phyloP scores from a whole-genome alignment of 2,329 filamentous ascomycete genomes.

The Plenodomus biglobosus region DNA sequence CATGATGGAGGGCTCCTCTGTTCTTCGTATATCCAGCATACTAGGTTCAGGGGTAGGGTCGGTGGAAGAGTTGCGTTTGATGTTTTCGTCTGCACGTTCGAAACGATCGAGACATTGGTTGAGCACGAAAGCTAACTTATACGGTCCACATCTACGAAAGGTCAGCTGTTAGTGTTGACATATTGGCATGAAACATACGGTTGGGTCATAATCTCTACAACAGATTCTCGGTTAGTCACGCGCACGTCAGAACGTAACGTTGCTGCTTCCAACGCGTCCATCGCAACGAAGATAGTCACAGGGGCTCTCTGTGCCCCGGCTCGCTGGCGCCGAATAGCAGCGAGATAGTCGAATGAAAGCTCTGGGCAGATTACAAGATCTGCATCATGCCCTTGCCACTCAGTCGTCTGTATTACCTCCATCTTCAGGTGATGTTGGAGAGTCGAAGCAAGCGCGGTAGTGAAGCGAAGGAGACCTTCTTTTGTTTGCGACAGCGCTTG shows the following conservation, averaged over 20 bases:
- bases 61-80: neutral
- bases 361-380: conserved; percentile 41
- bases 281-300: conserved; percentile 35
- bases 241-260: conserved; percentile 38
- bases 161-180: neutral
- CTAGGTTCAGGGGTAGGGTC: neutral
- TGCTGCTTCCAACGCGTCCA: conserved; percentile 38
- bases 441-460: conserved; percentile 20
- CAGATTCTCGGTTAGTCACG: conserved; percentile 28
- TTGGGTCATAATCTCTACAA: conserved; percentile 40
- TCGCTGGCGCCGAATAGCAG: conserved; percentile 20
- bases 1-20: neutral
- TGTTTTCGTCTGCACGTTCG: conserved; percentile 24
- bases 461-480: conserved; percentile 25
- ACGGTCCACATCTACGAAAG: conserved; percentile 31
- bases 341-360: conserved; percentile 36
- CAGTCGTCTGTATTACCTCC: conserved; percentile 27
- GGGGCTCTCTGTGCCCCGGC: conserved; percentile 13
- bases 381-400: conserved; percentile 25
- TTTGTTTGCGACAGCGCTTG: conserved; percentile 5
- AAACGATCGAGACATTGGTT: conserved; percentile 34
- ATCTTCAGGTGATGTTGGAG: conserved; percentile 30
- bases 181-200: conserved; percentile 23
- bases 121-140: conserved; percentile 36
- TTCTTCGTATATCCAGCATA: neutral